These are phyloP conservation scores for Pythium scleroteichum DNA, from an alignment of 352 stramenopile genomes.

Conservation along the genomic window DNA sequence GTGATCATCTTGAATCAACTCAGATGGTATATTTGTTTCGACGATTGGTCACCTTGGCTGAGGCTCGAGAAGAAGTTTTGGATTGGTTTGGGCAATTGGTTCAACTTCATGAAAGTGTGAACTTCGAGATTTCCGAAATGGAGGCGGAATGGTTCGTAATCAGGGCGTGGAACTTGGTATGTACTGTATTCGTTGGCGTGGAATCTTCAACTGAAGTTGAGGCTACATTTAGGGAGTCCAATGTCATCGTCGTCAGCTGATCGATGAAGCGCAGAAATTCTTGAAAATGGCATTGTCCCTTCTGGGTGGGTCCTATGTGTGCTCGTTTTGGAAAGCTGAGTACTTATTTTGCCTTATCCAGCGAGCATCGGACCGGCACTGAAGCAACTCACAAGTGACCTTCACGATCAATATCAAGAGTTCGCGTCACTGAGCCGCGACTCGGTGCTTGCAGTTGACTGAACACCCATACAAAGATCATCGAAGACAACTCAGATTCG, in stretches of 20 bases:
- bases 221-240: conserved; percentile 23
- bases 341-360: background rate
- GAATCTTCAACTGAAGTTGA: too few species aligned
- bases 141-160: conserved; percentile 73
- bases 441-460: conserved; percentile 10
- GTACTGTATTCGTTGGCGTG: too few species aligned
- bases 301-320: conserved; percentile 14
- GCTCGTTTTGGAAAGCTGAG: background rate
- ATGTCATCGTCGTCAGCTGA: conserved; percentile 22
- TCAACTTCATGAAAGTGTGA: conserved; percentile 51
- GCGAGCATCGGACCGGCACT: conserved; percentile 16
- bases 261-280: conserved; percentile 23
- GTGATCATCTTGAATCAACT: conserved; percentile 27
- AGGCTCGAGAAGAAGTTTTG: conserved; percentile 39
- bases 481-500: background rate
- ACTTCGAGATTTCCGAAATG: conserved; percentile 41
- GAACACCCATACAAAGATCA: background rate
- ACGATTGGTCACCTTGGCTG: conserved; percentile 51
- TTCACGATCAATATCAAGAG: conserved; percentile 25
- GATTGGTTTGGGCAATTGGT: conserved; percentile 72
- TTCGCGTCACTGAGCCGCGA: conserved; percentile 1
- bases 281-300: conserved; percentile 25
- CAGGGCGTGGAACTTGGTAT: conserved; percentile 81
- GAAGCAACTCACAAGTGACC: conserved; percentile 12
- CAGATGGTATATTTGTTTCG: conserved; percentile 66